Conservation (phyloP, 2,329 filamentous ascomycete species). For the Aspergillus sp. region DNA sequence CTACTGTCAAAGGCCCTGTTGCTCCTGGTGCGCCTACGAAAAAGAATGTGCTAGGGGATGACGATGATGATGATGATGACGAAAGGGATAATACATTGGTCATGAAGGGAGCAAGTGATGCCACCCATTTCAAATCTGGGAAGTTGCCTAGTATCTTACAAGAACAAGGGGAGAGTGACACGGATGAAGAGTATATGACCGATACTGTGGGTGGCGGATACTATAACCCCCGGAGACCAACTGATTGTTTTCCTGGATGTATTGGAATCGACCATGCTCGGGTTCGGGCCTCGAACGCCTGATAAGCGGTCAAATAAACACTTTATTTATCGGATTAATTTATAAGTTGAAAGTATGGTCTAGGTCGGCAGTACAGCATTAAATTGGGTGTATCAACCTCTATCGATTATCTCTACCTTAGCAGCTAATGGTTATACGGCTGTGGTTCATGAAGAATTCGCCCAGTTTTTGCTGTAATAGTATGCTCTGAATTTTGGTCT, state of each 20-base stretch:
- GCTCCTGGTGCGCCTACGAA: constrained; percentile 31
- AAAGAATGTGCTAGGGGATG: constrained; percentile 45
- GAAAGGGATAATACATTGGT: constrained; percentile 31
- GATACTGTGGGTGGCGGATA: constrained; percentile 41
- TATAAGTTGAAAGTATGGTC: background rate
- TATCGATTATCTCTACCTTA: background rate
- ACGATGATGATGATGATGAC: constrained; percentile 45
- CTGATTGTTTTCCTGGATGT: constrained; percentile 48
- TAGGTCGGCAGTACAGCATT: background rate
- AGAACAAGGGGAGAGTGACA: constrained; percentile 67
- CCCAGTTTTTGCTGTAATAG: background rate
- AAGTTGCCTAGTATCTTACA: constrained; percentile 2
- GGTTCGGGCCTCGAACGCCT: background rate
- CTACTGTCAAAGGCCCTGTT: constrained; percentile 48
- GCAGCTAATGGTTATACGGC: background rate
- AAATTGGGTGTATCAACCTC: background rate
- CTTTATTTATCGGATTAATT: background rate
- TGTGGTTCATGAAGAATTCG: background rate
- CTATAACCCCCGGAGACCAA: constrained; percentile 55
- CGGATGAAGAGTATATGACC: constrained; percentile 63
- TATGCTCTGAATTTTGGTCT: constrained; percentile 13
- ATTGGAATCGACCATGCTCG: constrained; percentile 15
- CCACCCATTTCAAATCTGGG: background rate
- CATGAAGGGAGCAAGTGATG: constrained; percentile 14
- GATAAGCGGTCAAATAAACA: background rate